Percentiles rank a stretch among this genome's conserved stretches.
These are phyloP conservation scores for Didymella glomerata DNA, from an alignment of 2,329 filamentous ascomycete species.

Conservation along the genomic window DNA sequence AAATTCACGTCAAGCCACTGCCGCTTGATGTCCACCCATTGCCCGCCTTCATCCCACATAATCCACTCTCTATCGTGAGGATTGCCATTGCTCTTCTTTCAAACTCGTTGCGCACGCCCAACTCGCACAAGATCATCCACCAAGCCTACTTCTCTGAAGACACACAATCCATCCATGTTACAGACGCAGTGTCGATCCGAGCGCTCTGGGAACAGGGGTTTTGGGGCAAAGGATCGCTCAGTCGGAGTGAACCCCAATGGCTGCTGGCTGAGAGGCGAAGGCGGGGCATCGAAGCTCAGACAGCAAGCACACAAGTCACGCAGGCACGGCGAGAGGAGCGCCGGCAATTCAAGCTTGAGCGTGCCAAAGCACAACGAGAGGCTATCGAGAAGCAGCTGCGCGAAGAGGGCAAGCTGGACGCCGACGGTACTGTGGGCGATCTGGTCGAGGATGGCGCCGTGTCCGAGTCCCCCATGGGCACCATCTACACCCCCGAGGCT, in stretches of 20 bases:
- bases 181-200: constrained; percentile 75
- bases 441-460: constrained; percentile 37
- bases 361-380: constrained; percentile 86
- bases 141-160: constrained; percentile 80
- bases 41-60: constrained; percentile 88
- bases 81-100: constrained; percentile 79
- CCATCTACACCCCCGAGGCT: constrained; percentile 28
- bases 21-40: constrained; percentile 85
- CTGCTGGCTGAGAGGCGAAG: constrained; percentile 80
- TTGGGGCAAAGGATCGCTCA: constrained; percentile 92
- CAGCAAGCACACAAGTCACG: constrained; percentile 85
- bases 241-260: constrained; percentile 95
- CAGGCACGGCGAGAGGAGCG: constrained; percentile 79
- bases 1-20: constrained; percentile 82
- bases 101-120: constrained; percentile 72
- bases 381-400: constrained; percentile 76
- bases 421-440: constrained; percentile 39
- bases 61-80: constrained; percentile 86
- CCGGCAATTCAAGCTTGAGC: constrained; percentile 85
- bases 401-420: constrained; percentile 57
- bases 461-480: constrained; percentile 32
- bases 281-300: constrained; percentile 67
- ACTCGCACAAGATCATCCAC: constrained; percentile 71
- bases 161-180: constrained; percentile 85
- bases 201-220: constrained; percentile 97